Base-by-base conservation (phyloP, 2,329 filamentous ascomycete species). In the Colletotrichum lupini region DNA sequence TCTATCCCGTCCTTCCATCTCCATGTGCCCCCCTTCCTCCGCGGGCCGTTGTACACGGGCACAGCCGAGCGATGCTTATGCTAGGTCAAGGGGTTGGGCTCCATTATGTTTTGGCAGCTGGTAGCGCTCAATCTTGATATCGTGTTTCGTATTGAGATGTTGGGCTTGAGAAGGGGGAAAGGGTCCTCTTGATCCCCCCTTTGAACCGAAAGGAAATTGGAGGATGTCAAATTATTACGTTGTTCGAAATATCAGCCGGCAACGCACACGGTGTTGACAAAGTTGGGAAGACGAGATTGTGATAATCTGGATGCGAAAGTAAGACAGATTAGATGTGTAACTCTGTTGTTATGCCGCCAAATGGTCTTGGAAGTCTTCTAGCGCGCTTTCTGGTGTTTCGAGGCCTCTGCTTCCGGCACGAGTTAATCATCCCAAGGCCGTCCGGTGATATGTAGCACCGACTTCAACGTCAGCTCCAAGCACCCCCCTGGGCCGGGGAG, bases 11-110 rank as follows among this genome's bases (percentile, higher is more conserved):
- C 19, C 19, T n/a, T 19, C 42, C 19, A 8, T 19, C 6, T 8
- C 42, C 42, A 49, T n/a, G 37, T 19, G 37, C 14, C 42, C 42
- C 19, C 16, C 14, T 7, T n/a, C 58, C 62, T 35, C 42, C 63
- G 30, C 58, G 62, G 72, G 68, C 68, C 72, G 68, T 57, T 67
- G 30, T 30, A 16, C 8, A 60, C 61, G 59, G 58, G 59, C 53
- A 61, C 46, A 64, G 61, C 59, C 68, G 64, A n/a, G 22, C 63
- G 22, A 59, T 26, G 26, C 16, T n/a, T 49, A 57, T 14, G 30
- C n/a, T 55, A n/a, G 37, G 37, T 42, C 37, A 42, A 19, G 37
- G 37, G 37, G 37, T 42, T 19, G 6, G 37, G 37, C 37, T 42
- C 16, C 22, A 11, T 28, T 53, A n/a, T 28, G 22, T 14, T 53